These are phyloP conservation scores for Eucalyptus regnans DNA, from an alignment of 345 rosid species.

Conservation along the genomic window DNA sequence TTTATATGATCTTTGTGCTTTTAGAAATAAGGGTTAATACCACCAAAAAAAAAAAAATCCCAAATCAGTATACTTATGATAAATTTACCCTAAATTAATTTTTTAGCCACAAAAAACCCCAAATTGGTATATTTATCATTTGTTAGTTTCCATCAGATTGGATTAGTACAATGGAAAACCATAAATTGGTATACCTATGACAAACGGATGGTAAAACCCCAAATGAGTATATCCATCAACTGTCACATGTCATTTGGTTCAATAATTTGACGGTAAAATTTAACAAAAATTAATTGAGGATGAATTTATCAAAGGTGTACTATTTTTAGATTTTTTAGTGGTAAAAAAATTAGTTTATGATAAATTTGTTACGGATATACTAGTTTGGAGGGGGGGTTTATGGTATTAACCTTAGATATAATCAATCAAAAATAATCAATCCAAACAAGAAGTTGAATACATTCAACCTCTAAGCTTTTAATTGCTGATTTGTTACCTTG, in stretches of 20 bases:
- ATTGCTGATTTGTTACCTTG: neutral
- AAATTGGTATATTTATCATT: fast-evolving
- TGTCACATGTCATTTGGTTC: fast-evolving
- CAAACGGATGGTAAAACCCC: fast-evolving
- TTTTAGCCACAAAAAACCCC: too few relatives aligned
- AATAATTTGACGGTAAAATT: fast-evolving
- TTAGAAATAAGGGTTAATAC: too few relatives aligned
- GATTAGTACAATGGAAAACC: too few relatives aligned
- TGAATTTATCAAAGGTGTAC: too few relatives aligned
- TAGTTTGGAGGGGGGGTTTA: neutral
- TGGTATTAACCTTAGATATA: neutral
- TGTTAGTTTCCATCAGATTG: fast-evolving
- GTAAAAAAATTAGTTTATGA: too few relatives aligned
- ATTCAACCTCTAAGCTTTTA: neutral
- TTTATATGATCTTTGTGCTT: too few relatives aligned
- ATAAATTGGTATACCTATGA: too few relatives aligned
- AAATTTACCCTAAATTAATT: too few relatives aligned
- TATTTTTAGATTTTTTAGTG: too few relatives aligned
- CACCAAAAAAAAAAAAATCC: neutral
- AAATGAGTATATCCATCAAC: fast-evolving
- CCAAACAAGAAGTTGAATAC: neutral
- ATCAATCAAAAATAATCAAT: too few relatives aligned
- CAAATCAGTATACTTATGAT: neutral
- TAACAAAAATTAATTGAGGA: too few relatives aligned
- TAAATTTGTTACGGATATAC: too few relatives aligned